Conservation (phyloP, 352 stramenopile genomes). For the Aphanomyces astaci region DNA sequence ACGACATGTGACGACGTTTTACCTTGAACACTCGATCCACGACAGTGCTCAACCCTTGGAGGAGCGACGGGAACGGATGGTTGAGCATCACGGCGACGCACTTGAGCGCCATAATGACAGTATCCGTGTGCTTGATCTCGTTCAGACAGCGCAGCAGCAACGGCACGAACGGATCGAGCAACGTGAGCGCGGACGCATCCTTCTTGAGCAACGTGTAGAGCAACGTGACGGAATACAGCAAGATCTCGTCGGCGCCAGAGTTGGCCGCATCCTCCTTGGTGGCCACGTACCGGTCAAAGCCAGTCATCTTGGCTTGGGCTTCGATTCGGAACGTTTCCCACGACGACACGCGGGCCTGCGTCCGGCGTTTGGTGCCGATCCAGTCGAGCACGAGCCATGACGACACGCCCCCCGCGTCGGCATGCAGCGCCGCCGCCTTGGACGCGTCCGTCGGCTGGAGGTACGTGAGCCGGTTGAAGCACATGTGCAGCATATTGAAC, state of each 20-base stretch:
- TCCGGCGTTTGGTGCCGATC: slow-evolving; percentile 46
- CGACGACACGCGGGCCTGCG: slow-evolving; percentile 35
- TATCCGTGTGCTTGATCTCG: slow-evolving; percentile 87
- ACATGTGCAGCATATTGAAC: slow-evolving; percentile 75
- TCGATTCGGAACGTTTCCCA: slow-evolving; percentile 44
- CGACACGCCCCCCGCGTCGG: slow-evolving; percentile 21
- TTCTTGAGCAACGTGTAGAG: slow-evolving; percentile 59
- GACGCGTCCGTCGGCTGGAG: not conserved
- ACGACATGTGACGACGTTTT: slow-evolving; percentile 25
- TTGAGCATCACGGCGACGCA: slow-evolving; percentile 86
- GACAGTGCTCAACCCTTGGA: slow-evolving; percentile 65
- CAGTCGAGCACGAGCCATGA: slow-evolving; percentile 56
- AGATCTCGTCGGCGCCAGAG: slow-evolving; percentile 63
- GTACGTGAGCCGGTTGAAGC: slow-evolving; percentile 43
- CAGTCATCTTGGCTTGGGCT: slow-evolving; percentile 67
- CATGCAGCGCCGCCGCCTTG: not conserved
- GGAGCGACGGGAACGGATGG: slow-evolving; percentile 82
- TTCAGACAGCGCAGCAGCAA: slow-evolving; percentile 87
- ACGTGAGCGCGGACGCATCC: slow-evolving; percentile 31
- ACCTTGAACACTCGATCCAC: slow-evolving; percentile 86
- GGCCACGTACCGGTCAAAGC: slow-evolving; percentile 66
- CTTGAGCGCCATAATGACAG: slow-evolving; percentile 89
- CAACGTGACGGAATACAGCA: slow-evolving; percentile 77
- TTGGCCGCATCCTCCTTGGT: slow-evolving; percentile 33
- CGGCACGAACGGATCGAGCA: slow-evolving; percentile 89